Evolutionary conservation across 441 rosid species (phyloP).

Genomic region (Adansonia rubrostipa): DNA sequence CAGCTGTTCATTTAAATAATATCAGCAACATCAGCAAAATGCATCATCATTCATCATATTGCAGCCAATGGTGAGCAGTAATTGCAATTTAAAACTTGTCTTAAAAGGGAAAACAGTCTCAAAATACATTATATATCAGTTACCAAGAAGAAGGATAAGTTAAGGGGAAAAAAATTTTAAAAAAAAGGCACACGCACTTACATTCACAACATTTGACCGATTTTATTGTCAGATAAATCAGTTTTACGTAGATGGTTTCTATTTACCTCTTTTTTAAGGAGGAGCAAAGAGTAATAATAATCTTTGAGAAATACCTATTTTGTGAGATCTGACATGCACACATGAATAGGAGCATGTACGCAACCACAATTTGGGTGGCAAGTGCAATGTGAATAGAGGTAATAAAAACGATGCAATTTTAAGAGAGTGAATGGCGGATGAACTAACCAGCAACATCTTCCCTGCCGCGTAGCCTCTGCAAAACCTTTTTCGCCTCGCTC

Average conservation of each 20-base stretch:
- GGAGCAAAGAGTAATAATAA: background rate
- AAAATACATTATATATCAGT: no score
- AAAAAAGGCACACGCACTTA: no score
- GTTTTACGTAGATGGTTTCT: background rate
- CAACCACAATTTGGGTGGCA: no score
- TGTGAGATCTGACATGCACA: background rate
- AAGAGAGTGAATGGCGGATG: no score
- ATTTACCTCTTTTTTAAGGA: background rate
- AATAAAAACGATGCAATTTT: no score
- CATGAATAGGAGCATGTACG: background rate
- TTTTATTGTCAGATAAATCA: background rate
- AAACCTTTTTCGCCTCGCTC: conserved; percentile 54
- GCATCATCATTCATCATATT: conserved; percentile 12
- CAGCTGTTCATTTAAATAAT: conserved; percentile 43
- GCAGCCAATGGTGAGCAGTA: background rate
- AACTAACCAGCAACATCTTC: conserved; percentile 46
- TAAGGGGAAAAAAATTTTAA: no score
- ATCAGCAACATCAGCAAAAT: conserved; percentile 19
- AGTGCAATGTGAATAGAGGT: no score
- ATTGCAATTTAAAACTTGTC: background rate
- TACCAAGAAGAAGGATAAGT: no score
- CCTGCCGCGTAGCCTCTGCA: conserved; percentile 57
- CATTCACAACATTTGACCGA: background rate
- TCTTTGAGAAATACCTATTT: background rate
- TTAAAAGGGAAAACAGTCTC: no score